Percentiles rank a stretch among this genome's conserved stretches.
Evolutionary conservation across 306 rosid species (phyloP).

Genomic region (Acacia acuminata): DNA sequence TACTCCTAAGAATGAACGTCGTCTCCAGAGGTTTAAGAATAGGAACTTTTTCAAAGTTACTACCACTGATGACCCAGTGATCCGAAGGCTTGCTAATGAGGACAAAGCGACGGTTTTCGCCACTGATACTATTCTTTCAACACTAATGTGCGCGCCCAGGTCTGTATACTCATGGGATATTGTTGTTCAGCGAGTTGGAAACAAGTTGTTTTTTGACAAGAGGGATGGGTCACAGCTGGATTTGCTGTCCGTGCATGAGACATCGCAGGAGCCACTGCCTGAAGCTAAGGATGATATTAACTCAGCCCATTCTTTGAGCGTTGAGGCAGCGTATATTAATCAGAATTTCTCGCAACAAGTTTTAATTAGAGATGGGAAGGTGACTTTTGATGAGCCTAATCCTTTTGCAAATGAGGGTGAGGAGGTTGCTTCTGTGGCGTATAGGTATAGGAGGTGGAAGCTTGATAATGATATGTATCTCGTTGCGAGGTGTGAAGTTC

Average conservation of each 20-base stretch:
- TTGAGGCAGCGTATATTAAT: conserved; percentile 87
- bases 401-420: conserved; percentile 96
- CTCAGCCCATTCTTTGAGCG: conserved; percentile 73
- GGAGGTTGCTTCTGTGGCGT: conserved; percentile 89
- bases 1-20: conserved; percentile 81
- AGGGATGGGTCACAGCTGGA: conserved; percentile 91
- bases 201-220: conserved; percentile 86
- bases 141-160: conserved; percentile 90
- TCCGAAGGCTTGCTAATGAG: conserved; percentile 80
- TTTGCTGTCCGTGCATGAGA: conserved; percentile 88
- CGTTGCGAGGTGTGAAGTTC: conserved; percentile 90
- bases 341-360: conserved; percentile 96
- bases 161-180: conserved; percentile 95
- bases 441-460: conserved; percentile 90
- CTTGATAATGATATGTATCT: conserved; percentile 81
- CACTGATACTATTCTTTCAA: conserved; percentile 78
- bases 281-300: conserved; percentile 94
- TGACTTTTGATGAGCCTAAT: conserved; percentile 78
- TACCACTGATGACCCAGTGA: conserved; percentile 88
- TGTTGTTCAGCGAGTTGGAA: conserved; percentile 87
- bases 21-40: conserved; percentile 81
- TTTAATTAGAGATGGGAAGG: conserved; percentile 74
- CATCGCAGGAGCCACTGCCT: conserved; percentile 92
- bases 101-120: conserved; percentile 87
- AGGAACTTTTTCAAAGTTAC: conserved; percentile 89